phyloP scores from a whole-genome alignment of 1,139 yeast genomes.

The Kodamaea plutei region DNA sequence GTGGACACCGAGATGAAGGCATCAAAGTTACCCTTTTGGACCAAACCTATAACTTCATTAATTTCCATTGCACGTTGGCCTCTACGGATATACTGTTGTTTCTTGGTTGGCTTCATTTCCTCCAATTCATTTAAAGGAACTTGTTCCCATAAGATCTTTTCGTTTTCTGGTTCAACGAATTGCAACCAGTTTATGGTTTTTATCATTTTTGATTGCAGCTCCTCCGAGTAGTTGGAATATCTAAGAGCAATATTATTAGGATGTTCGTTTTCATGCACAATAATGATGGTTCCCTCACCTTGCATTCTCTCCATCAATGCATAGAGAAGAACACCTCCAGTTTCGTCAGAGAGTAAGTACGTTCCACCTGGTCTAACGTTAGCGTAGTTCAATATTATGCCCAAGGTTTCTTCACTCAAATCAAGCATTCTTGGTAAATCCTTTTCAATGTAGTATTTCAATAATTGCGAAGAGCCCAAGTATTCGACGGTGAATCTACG shows the following conservation, averaged over 20 bases:
- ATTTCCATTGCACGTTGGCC: constrained; percentile 54
- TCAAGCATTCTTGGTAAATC: constrained; percentile 75
- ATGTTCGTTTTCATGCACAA: constrained; percentile 90
- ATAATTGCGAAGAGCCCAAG: constrained; percentile 69
- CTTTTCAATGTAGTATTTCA: constrained; percentile 68
- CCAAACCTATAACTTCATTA: constrained; percentile 49
- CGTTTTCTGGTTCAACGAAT: constrained; percentile 71
- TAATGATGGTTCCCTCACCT: constrained; percentile 71
- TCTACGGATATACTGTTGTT: constrained; percentile 66
- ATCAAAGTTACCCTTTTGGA: constrained; percentile 60
- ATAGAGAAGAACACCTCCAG: constrained; percentile 80
- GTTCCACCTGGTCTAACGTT: constrained; percentile 87
- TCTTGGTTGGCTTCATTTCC: constrained; percentile 55
- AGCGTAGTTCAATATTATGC: constrained; percentile 68
- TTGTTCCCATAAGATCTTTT: constrained; percentile 48
- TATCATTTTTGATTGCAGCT: constrained; percentile 50
- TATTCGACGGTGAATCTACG: constrained; percentile 81
- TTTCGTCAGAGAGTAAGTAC: constrained; percentile 84
- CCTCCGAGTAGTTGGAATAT: constrained; percentile 59
- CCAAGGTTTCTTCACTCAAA: constrained; percentile 79
- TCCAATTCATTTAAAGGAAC: constrained; percentile 49
- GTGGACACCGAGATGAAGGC: constrained; percentile 74
- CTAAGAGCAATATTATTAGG: constrained; percentile 71
- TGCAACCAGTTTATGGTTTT: constrained; percentile 76
- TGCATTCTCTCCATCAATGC: constrained; percentile 89